These are phyloP conservation scores for Conoideocrella luteorostrata DNA, from an alignment of 2,329 filamentous ascomycete species.

Conservation along the genomic window DNA sequence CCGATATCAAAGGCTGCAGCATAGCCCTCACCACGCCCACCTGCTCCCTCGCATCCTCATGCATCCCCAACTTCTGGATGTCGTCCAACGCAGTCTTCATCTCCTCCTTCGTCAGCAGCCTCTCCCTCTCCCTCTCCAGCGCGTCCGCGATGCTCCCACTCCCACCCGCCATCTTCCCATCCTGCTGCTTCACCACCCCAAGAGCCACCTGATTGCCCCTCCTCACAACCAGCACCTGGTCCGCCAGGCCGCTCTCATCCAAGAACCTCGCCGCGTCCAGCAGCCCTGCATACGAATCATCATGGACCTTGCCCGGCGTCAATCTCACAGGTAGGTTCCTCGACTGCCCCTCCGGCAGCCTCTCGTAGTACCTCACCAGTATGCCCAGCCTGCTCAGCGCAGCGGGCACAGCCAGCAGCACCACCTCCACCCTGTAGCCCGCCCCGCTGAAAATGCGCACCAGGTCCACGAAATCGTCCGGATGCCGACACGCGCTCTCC, in stretches of 20 bases:
- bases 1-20: constrained; percentile 16
- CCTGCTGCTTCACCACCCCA: constrained; percentile 9
- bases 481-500: constrained; percentile 39
- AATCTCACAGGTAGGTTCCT: constrained; percentile 31
- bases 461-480: constrained; percentile 33
- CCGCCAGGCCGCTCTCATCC: constrained; percentile 22
- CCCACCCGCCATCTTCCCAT: not conserved
- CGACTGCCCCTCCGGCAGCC: constrained; percentile 27
- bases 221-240: constrained; percentile 33
- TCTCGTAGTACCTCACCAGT: constrained; percentile 31
- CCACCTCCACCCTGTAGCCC: constrained; percentile 33
- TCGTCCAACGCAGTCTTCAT: constrained; percentile 17
- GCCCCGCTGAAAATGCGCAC: constrained; percentile 25
- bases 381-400: constrained; percentile 36
- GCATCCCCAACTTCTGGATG: constrained; percentile 17
- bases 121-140: constrained; percentile 19
- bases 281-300: constrained; percentile 37
- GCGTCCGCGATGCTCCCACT: constrained; percentile 15
- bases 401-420: constrained; percentile 35
- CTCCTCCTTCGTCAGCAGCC: constrained; percentile 22
- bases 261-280: constrained; percentile 29
- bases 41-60: constrained; percentile 15
- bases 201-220: constrained; percentile 31
- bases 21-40: constrained; percentile 18
- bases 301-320: constrained; percentile 38